phyloP scores from a whole-genome alignment of 2,329 filamentous ascomycete species.

The Claviceps africana region DNA sequence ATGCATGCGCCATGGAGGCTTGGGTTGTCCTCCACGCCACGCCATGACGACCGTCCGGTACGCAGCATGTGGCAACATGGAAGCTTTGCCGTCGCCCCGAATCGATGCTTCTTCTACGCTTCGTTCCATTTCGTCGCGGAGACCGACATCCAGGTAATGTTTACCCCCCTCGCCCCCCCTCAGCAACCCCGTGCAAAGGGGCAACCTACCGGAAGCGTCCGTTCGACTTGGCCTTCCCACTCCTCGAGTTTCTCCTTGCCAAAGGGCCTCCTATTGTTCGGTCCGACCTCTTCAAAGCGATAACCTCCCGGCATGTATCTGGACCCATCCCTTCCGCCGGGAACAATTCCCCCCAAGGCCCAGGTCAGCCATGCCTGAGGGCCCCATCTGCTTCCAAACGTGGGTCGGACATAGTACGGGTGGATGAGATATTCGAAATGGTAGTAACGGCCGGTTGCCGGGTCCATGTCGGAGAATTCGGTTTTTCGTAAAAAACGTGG shows the following conservation, averaged over 20 bases:
- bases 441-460: conserved; percentile 1
- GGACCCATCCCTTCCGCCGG: neutral
- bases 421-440: neutral
- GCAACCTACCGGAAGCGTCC: conserved; percentile 1
- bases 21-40: too few relatives aligned
- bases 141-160: too few relatives aligned
- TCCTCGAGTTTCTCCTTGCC: neutral
- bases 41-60: neutral
- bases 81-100: too few relatives aligned
- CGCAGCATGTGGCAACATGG: neutral
- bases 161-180: too few relatives aligned
- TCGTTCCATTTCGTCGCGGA: too few relatives aligned
- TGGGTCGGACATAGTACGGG: conserved; percentile 4
- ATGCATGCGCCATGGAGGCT: too few relatives aligned
- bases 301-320: conserved; percentile 1
- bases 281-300: conserved; percentile 1
- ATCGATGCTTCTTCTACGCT: too few relatives aligned
- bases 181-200: conserved; percentile 2
- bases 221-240: conserved; percentile 1
- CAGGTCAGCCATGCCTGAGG: conserved; percentile 1
- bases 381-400: conserved; percentile 2
- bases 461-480: neutral
- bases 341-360: conserved; percentile 1
- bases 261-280: neutral
- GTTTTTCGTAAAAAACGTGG: neutral